Percentiles rank a stretch among this genome's conserved stretches.
Evolutionary conservation across 139 green algal species (phyloP).

Genomic region (Picochlorum sp.): DNA sequence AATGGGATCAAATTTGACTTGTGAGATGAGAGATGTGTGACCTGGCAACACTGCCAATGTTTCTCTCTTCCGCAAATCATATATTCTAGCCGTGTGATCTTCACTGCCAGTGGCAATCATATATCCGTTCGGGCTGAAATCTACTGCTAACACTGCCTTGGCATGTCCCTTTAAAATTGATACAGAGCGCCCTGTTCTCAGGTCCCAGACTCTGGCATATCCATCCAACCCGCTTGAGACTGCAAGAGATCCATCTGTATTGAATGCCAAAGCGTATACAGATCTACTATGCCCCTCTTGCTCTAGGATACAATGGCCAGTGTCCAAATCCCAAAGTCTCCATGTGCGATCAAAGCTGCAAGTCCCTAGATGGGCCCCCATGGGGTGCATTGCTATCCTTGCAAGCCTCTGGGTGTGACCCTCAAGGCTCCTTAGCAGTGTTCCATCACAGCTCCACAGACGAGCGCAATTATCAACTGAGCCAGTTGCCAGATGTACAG

Average conservation of each 20-base stretch:
- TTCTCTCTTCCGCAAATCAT: constrained; percentile 76
- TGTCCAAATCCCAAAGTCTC: constrained; percentile 91
- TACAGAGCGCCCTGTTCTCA: constrained; percentile 76
- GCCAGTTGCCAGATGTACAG: constrained; percentile 45
- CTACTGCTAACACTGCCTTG: constrained; percentile 72
- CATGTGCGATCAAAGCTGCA: constrained; percentile 90
- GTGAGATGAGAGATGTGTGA: constrained; percentile 64
- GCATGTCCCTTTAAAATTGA: constrained; percentile 79
- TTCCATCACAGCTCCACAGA: constrained; percentile 47
- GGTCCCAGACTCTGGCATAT: constrained; percentile 81
- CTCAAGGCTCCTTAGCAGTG: constrained; percentile 46
- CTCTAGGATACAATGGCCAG: constrained; percentile 73
- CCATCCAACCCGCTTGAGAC: constrained; percentile 72
- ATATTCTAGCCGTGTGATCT: constrained; percentile 74
- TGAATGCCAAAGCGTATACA: constrained; percentile 88
- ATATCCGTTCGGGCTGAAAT: constrained; percentile 85
- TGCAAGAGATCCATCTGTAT: constrained; percentile 66
- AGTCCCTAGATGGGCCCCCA: constrained; percentile 65
- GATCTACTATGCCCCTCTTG: constrained; percentile 91
- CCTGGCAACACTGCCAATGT: constrained; percentile 71
- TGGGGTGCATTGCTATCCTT: constrained; percentile 82
- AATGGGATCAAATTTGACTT: constrained; percentile 62
- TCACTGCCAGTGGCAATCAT: constrained; percentile 64
- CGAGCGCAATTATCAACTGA: constrained; percentile 56
- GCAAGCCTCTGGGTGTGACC: constrained; percentile 81